A percentile compares a stretch with the other conserved stretches of the same genome.
Conservation (phyloP, 805 yeast species). For the Clavispora fructus region DNA sequence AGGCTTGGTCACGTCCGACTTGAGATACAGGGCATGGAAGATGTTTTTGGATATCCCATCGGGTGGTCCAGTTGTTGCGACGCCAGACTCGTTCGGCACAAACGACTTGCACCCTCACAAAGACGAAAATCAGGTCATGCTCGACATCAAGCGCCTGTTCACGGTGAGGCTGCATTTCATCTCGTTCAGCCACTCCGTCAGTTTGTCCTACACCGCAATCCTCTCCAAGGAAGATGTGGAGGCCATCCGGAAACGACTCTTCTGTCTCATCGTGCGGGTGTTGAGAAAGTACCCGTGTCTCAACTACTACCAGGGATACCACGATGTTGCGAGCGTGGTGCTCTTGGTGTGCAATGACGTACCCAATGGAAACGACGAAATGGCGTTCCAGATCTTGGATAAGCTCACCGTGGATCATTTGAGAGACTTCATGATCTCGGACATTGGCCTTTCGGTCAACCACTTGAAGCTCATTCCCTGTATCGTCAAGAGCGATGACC, state of each 20-base stretch:
- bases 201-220: conserved; percentile 28
- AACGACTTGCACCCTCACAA: conserved; percentile 43
- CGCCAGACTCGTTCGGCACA: conserved; percentile 5
- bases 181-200: conserved; percentile 12
- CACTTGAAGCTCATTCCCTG: conserved; percentile 66
- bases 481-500: conserved; percentile 48
- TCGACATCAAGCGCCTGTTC: conserved; percentile 76
- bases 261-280: conserved; percentile 44
- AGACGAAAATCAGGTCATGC: conserved; percentile 73
- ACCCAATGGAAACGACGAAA: conserved; percentile 19
- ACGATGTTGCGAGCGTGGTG: conserved; percentile 73
- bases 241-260: conserved; percentile 37
- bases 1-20: conserved; percentile 40
- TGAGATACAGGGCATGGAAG: conserved; percentile 50
- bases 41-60: conserved; percentile 27
- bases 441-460: conserved; percentile 58
- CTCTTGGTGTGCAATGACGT: conserved; percentile 44
- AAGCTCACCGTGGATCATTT: conserved; percentile 55
- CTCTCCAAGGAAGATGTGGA: conserved; percentile 26
- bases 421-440: conserved; percentile 80
- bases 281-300: conserved; percentile 58
- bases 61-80: neutral
- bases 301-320: conserved; percentile 88
- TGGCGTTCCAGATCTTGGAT: conserved; percentile 44
- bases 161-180: conserved; percentile 31